Conservation (phyloP, 1,139 yeast genomes). For the Pichia sp. region DNA sequence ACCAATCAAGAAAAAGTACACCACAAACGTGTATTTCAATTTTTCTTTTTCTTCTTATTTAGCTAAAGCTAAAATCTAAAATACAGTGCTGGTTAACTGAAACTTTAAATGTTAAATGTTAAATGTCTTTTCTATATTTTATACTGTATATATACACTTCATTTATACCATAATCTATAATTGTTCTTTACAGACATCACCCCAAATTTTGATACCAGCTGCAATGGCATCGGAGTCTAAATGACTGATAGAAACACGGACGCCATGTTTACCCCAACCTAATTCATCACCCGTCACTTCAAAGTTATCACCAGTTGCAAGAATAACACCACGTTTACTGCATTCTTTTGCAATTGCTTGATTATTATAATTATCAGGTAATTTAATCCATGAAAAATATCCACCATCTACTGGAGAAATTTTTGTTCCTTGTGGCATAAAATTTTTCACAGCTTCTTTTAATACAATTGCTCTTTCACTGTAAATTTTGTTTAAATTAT, state of each 20-base stretch:
- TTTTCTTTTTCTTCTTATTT: no score
- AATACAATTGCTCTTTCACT: constrained; percentile 44
- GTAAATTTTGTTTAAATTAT: constrained; percentile 40
- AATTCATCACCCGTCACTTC: constrained; percentile 59
- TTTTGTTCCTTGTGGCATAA: constrained; percentile 50
- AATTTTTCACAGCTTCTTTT: constrained; percentile 35
- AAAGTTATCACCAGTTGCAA: constrained; percentile 71
- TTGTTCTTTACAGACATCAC: constrained; percentile 39
- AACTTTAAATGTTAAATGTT: no score
- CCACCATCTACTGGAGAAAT: constrained; percentile 77
- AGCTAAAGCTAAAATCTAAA: no score
- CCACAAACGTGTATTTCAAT: no score
- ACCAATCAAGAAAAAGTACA: no score
- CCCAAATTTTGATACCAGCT: constrained; percentile 62
- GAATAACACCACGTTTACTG: constrained; percentile 43
- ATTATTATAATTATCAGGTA: constrained; percentile 49
- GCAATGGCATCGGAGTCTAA: constrained; percentile 45
- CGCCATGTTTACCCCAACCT: constrained; percentile 56
- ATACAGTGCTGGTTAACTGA: no score
- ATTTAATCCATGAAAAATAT: constrained; percentile 75
- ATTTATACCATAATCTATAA: no score
- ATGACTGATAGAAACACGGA: constrained; percentile 59
- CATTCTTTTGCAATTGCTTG: constrained; percentile 39
- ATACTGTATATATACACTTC: no score
- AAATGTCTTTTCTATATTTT: no score